Percentiles rank a stretch among this genome's conserved stretches.
These are phyloP conservation scores for Rhodotorula sp. DNA, from an alignment of 1,284 basidiomycete genomes.

Conservation along the genomic window DNA sequence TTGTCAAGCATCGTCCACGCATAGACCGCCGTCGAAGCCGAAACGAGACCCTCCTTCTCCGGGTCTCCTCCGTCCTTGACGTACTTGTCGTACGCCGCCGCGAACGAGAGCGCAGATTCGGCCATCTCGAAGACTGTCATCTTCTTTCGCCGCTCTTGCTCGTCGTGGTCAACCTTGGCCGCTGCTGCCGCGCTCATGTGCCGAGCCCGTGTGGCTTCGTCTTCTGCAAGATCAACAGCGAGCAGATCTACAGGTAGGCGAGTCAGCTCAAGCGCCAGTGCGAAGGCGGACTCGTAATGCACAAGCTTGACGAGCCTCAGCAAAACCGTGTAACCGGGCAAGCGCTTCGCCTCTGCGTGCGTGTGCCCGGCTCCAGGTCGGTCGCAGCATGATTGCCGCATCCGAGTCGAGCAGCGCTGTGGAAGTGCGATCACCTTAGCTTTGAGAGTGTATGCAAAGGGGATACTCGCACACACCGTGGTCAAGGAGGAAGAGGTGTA, in stretches of 20 bases:
- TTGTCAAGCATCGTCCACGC: slow-evolving; percentile 12
- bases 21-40: slow-evolving; percentile 12
- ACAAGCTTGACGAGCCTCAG: slow-evolving; percentile 1
- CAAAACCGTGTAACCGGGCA: not conserved
- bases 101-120: slow-evolving; percentile 8
- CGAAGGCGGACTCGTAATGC: not conserved
- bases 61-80: not conserved
- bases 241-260: not conserved
- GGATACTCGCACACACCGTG: not conserved
- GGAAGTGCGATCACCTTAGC: not conserved
- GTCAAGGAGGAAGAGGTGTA: slow-evolving; percentile 12
- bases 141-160: not conserved
- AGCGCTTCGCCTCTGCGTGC: no score
- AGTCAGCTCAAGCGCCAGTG: not conserved
- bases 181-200: not conserved
- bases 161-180: not conserved
- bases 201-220: not conserved
- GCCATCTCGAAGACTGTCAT: not conserved
- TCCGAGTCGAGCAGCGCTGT: slow-evolving; percentile 19
- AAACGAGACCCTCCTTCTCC: slow-evolving; percentile 9
- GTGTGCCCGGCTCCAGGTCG: no score
- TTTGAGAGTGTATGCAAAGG: no score
- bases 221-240: slow-evolving; percentile 7
- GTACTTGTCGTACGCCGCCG: slow-evolving; percentile 5
- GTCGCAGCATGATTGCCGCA: not conserved